A percentile compares a stretch with the other conserved stretches of the same genome.
Evolutionary conservation across 148 eudicot genomes (phyloP).

Genomic region (Rhododendron mucronatum): DNA sequence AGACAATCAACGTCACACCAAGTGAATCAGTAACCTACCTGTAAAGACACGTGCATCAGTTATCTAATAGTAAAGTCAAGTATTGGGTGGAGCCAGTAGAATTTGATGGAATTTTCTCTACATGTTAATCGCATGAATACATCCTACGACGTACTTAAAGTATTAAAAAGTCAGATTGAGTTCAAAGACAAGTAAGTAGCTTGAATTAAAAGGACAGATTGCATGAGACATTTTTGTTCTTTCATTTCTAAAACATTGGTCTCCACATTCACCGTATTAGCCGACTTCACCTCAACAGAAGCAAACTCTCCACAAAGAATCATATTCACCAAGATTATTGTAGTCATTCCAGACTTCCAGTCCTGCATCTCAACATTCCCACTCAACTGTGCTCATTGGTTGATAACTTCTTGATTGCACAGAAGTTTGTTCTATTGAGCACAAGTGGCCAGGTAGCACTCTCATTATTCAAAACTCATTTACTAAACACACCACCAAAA

Average conservation of each 20-base stretch:
- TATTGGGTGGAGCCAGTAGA: background rate
- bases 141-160: background rate
- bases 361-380: background rate
- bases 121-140: background rate
- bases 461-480: background rate
- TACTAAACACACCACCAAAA: background rate
- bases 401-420: constrained; percentile 3
- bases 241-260: background rate
- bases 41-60: background rate
- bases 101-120: background rate
- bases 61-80: background rate
- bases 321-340: background rate
- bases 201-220: background rate
- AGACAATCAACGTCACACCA: background rate
- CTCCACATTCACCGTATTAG: background rate
- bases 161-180: background rate
- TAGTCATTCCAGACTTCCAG: background rate
- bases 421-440: background rate
- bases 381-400: background rate
- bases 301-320: background rate
- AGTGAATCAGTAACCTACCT: background rate
- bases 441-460: background rate
- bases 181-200: background rate
- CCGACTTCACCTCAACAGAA: background rate
- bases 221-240: background rate